Evolutionary conservation across 805 yeast species (phyloP), one percentile per base, ranked within the genome.

Genomic region (Cyberlindnera suaveolens): DNA sequence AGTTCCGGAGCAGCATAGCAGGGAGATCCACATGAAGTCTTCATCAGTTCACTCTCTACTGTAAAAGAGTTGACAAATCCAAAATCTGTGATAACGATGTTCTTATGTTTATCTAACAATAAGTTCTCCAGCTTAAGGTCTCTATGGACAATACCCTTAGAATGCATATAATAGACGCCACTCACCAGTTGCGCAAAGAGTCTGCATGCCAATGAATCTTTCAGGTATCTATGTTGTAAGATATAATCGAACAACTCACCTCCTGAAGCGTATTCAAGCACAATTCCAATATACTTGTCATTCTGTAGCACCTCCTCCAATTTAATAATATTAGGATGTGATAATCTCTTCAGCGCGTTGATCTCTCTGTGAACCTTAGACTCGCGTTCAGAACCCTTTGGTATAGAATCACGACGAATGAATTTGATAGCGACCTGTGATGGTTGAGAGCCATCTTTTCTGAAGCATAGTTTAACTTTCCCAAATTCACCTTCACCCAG

Each of bases 401-500:
- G 83, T n/a, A 93, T 82, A 11, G 88, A 79, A 46, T 89, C 96
- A 54, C 96, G 75, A 56, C 90, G 80, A 45, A 93, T 88, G 48
- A 93, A 77, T 60, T 93, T 93, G 56, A 93, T 89, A 38, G 99
- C 99, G 10, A 88, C 96, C 65, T 89, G 95, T 32, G 83, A 53
- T 3, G 62, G 61, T 46, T 79, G 77, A 58, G 78, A 67, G 16
- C 88, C 89, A 54, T 81, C 90, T 61, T 85, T 86, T 47, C 95
- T 74, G 97, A 97, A 91, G 13, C 97, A 98, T 18, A 93, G 71
- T 62, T 91, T 93, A 45, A 93, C 99, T 64, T 93, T 91, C 46
- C 99, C 99, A 64, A 93, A 93, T 61, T 93, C 99, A 39, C 99
- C 99, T 66, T 93, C 96, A 30, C 99, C 99, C 13, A 93, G 68